Percentiles rank a stretch among this genome's conserved stretches.
These are phyloP conservation scores for Gleditsia sinensis DNA, from an alignment of 306 rosid genomes.

Conservation along the genomic window DNA sequence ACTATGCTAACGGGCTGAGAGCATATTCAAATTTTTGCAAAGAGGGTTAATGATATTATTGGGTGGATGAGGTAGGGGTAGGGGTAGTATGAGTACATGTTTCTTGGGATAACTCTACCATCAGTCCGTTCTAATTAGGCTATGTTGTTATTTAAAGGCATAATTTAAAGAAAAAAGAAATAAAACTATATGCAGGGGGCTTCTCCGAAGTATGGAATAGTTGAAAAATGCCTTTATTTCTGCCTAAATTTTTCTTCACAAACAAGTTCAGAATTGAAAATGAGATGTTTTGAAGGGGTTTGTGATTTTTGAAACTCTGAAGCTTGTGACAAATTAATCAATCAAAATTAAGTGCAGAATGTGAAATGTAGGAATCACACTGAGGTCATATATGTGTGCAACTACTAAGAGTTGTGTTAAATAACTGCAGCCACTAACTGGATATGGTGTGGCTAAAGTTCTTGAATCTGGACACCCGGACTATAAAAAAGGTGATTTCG, in stretches of 20 bases:
- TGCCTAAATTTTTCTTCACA: too few relatives aligned
- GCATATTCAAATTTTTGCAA: too few relatives aligned
- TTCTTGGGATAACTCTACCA: too few relatives aligned
- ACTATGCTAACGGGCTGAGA: too few relatives aligned
- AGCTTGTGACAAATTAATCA: background rate
- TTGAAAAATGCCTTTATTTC: background rate
- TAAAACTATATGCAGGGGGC: background rate
- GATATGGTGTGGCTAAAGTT: constrained; percentile 2
- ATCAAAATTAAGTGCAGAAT: background rate
- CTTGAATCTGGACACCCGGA: background rate
- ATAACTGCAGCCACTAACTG: background rate
- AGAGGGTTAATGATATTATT: too few relatives aligned
- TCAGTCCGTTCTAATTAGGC: too few relatives aligned
- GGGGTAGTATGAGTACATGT: too few relatives aligned
- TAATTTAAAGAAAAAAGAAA: background rate
- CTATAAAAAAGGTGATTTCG: background rate
- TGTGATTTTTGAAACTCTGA: background rate
- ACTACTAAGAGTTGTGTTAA: background rate
- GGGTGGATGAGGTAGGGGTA: too few relatives aligned
- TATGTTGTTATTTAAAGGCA: too few relatives aligned
- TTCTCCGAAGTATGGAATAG: background rate
- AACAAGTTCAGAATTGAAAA: background rate
- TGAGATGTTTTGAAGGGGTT: background rate
- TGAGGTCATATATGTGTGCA: background rate
- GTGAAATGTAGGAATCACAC: background rate